Evolutionary conservation across 2,329 filamentous ascomycete species (phyloP).

Genomic region (Ophiostoma ulmi): DNA sequence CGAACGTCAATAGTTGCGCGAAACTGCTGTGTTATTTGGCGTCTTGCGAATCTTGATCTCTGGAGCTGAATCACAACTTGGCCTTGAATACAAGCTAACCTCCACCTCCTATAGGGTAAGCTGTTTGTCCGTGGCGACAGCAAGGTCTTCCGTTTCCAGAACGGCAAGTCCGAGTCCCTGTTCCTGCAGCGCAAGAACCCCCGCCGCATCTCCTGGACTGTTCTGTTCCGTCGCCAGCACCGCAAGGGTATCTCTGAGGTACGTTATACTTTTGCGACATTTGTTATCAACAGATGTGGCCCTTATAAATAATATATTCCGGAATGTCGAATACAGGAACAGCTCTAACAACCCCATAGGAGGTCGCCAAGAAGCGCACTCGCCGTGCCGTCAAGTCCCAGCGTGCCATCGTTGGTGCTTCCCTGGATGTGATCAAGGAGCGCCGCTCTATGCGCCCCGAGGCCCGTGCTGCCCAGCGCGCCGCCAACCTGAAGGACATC

Average conservation of each 20-base stretch:
- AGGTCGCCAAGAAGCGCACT: slow-evolving; percentile 99
- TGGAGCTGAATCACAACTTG: neutral
- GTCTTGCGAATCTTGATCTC: neutral
- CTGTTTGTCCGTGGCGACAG: slow-evolving; percentile 99
- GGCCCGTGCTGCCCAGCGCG: slow-evolving; percentile 85
- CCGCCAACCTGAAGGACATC: slow-evolving; percentile 87
- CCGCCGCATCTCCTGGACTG: slow-evolving; percentile 97
- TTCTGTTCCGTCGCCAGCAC: slow-evolving; percentile 97
- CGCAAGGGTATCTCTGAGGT: slow-evolving; percentile 99
- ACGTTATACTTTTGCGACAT: slow-evolving; percentile 39
- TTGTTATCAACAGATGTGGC: neutral
- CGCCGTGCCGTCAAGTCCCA: slow-evolving; percentile 97
- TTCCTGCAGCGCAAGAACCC: slow-evolving; percentile 99
- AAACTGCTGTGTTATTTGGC: neutral
- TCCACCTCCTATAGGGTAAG: slow-evolving; percentile 67
- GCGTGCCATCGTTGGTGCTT: slow-evolving; percentile 98
- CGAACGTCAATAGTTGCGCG: neutral
- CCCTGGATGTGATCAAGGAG: slow-evolving; percentile 99
- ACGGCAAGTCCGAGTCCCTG: slow-evolving; percentile 98
- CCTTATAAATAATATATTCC: too few species aligned
- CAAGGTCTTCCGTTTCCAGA: slow-evolving; percentile 99
- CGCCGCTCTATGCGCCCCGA: slow-evolving; percentile 90
- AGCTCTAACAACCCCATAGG: slow-evolving; percentile 53
- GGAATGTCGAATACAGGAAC: neutral
- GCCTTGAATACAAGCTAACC: neutral